Base-by-base conservation (phyloP, 805 yeast species). In the Candida glaebosa region DNA sequence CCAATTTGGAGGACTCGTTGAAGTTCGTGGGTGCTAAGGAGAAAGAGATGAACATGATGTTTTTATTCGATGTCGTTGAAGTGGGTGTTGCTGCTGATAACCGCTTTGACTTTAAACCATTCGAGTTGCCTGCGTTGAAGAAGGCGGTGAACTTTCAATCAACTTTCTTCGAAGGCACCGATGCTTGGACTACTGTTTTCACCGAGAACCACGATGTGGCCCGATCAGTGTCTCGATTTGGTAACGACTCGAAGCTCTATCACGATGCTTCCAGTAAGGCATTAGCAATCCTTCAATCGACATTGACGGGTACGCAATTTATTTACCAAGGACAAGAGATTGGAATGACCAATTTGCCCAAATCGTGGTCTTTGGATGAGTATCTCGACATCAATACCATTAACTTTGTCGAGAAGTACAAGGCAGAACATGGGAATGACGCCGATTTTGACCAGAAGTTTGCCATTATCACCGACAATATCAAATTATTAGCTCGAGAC, bases 271-370 rank as follows among this genome's bases (percentile, higher is more conserved):
- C 76, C 22, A 76, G 78, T 19, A 78, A 78, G 57, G 56, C 76
- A 53, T 53, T 78, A 46, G 66, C 79, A n/a, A 47, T 71, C 37
- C 56, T 78, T 52, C 69, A 71, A 45, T 41, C 65, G 9, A 52
- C 79, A 9, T 63, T 76, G 48, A 71, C 78, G 20, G 82, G 84
- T 38, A 76, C 83, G 10, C 56, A 76, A 41, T 79, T 67, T 58
- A 60, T 79, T 31, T 79, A 77, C 58, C 82, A 79, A 57, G 84
- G 83, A 39, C 84, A 79, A 55, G 84, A 79, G 50, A 62, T 79
- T 45, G 83, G 79, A 24, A 73, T 72, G 75, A 67, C 69, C 40
- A 78, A 78, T 53, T 56, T 76, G 20, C 67, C 76, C n/a, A 51
- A 58, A 39, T 52, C 54, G 31, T 76, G 80, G 79, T 62, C 65